Conservation (phyloP, 345 rosid species). For the Syzygium jambos region DNA sequence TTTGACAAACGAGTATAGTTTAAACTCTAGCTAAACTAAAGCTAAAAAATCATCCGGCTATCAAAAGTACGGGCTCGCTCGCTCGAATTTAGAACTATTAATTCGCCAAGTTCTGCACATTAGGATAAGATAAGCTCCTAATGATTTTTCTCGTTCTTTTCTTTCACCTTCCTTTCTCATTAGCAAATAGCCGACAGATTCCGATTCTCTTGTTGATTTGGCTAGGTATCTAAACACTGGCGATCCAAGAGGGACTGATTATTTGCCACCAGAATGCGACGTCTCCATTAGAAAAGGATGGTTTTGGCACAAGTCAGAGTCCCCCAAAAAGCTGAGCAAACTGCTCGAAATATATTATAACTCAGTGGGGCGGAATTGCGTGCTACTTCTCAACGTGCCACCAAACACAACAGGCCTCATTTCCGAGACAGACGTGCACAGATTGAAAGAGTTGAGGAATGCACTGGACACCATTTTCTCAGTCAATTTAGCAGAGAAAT, state of each 20-base stretch:
- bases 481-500: slow-evolving; percentile 30
- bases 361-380: slow-evolving; percentile 62
- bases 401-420: slow-evolving; percentile 60
- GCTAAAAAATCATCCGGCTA: too few relatives aligned
- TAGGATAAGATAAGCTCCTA: background rate
- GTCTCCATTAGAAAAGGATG: slow-evolving; percentile 58
- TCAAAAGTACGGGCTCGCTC: too few relatives aligned
- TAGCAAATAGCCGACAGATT: background rate
- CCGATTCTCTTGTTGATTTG: background rate
- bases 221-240: slow-evolving; percentile 49
- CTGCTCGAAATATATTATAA: slow-evolving; percentile 58
- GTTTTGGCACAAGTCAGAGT: slow-evolving; percentile 66
- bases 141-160: background rate
- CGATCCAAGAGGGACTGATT: slow-evolving; percentile 53
- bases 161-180: background rate
- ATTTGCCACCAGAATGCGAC: slow-evolving; percentile 70
- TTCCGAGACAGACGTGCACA: slow-evolving; percentile 32
- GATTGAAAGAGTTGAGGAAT: slow-evolving; percentile 31
- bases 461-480: slow-evolving; percentile 45
- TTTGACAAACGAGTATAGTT: background rate
- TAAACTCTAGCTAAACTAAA: background rate
- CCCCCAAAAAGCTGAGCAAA: slow-evolving; percentile 42
- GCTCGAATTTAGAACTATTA: background rate
- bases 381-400: slow-evolving; percentile 56
- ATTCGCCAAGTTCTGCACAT: background rate